phyloP scores from a whole-genome alignment of 805 yeast genomes.

The Kockiozyma suomiensis region DNA sequence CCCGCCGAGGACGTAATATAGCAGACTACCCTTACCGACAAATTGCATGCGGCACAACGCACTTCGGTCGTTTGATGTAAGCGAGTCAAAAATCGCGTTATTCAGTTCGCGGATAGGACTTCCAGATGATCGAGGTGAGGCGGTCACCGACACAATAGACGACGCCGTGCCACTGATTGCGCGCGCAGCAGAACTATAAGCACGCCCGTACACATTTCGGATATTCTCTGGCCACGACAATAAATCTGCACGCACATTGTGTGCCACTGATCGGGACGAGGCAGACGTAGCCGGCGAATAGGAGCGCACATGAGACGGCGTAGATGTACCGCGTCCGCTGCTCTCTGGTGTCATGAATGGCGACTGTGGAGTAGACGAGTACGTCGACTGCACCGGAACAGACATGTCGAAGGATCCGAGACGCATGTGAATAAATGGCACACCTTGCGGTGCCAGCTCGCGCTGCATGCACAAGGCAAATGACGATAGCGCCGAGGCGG shows the following conservation, averaged over 20 bases:
- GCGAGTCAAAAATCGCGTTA: constrained; percentile 28
- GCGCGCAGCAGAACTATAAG: constrained; percentile 38
- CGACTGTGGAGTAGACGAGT: constrained; percentile 24
- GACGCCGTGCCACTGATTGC: constrained; percentile 31
- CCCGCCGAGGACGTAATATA: constrained; percentile 30
- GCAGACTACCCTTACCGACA: constrained; percentile 31
- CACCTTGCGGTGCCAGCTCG: constrained; percentile 48
- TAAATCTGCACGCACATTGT: constrained; percentile 45
- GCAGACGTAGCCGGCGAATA: constrained; percentile 33
- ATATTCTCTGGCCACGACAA: constrained; percentile 48
- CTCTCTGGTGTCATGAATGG: constrained; percentile 23
- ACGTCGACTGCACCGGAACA: constrained; percentile 37
- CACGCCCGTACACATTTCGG: constrained; percentile 43
- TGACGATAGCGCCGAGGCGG: constrained; percentile 50
- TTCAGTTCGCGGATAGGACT: constrained; percentile 24
- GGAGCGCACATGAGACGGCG: constrained; percentile 32
- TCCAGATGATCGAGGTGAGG: constrained; percentile 9
- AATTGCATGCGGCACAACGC: constrained; percentile 26
- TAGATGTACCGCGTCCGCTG: constrained; percentile 16
- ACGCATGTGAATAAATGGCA: constrained; percentile 50
- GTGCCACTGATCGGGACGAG: constrained; percentile 37
- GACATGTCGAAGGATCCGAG: constrained; percentile 52
- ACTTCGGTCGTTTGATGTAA: constrained; percentile 19
- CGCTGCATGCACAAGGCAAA: constrained; percentile 48
- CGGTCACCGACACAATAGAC: constrained; percentile 22